Base-by-base conservation (phyloP, 768 basidiomycete species). In the Panaeolus papilionaceus region DNA sequence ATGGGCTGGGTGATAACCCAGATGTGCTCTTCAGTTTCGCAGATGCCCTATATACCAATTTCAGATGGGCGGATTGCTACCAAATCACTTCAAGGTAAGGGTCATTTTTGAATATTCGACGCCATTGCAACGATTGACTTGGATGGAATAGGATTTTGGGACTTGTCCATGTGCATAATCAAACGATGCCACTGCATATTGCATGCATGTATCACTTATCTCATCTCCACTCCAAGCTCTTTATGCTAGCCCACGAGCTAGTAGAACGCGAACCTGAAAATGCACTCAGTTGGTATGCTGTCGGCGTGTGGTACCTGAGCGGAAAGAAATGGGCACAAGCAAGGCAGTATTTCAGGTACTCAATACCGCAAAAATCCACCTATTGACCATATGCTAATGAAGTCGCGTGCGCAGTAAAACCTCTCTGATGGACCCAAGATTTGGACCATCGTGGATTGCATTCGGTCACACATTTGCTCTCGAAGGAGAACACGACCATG, bases 401-500 rank as follows among this genome's bases (percentile, higher is more conserved):
- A n/a, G 68, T 61, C 8, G 62, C 72, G 62, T 75, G 37, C 64
- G 18, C 68, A 97, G 96, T 74, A 99, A 99, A 86, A 94, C 96
- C 0, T 95, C 94, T 3, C 79, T 99, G 14, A 95, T 99, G 91
- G 97, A 99, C 75, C 94, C 96, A 20, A 88, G 97, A 4, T 98
- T 98, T 77, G 95, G 90, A 0, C 96, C 98, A 10, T 95, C 97
- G 0, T 99, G 98, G 98, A 88, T 98, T 63, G 94, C 96, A 2
- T 99, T 99, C 76, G 98, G 93, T 10, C 98, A 99, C 78, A 96
- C 96, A 0, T 99, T 98, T 80, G 95, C 97, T 2, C 83, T 94
- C 71, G 98, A 99, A 77, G 96, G 96, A 16, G 98, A 99, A 77
- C 98, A 99, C 80, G 97, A 99, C 72, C 96, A 98, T 74, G 97